These are phyloP conservation scores for Penicillium sp. DNA, from an alignment of 2,329 filamentous ascomycete species.

Conservation along the genomic window DNA sequence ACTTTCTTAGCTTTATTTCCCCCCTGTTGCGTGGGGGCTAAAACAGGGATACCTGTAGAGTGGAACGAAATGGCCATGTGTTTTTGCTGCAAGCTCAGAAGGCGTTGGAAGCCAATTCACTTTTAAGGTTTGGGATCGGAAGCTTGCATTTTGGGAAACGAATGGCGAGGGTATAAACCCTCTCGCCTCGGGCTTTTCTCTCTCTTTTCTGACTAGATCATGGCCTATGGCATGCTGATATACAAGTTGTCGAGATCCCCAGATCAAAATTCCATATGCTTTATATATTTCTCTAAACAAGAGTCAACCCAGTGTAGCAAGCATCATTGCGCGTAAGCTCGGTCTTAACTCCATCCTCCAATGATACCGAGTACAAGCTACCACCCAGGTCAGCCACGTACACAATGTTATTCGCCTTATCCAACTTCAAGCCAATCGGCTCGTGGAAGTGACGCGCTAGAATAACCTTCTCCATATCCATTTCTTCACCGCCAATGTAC, in stretches of 20 bases:
- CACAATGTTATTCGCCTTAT: slow-evolving; percentile 16
- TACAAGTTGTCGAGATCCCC: not conserved
- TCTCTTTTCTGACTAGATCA: not conserved
- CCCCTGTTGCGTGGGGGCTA: too few species aligned
- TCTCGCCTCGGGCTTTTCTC: not conserved
- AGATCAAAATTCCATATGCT: not conserved
- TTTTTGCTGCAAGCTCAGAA: too few species aligned
- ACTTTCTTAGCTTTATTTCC: too few species aligned
- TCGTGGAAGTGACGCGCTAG: slow-evolving; percentile 44
- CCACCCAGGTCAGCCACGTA: slow-evolving; percentile 28
- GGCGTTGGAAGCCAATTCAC: too few species aligned
- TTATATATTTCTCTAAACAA: slow-evolving; percentile 4
- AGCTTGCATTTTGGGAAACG: not conserved
- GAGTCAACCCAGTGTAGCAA: slow-evolving; percentile 21
- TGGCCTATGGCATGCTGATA: not conserved
- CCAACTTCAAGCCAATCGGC: slow-evolving; percentile 26
- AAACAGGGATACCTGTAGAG: too few species aligned
- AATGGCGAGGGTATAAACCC: not conserved
- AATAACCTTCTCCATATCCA: slow-evolving; percentile 18
- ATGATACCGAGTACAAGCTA: slow-evolving; percentile 21
- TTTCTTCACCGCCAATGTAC: slow-evolving; percentile 9
- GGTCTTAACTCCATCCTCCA: slow-evolving; percentile 20
- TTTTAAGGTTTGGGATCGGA: too few species aligned
- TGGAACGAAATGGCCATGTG: too few species aligned
- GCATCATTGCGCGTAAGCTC: slow-evolving; percentile 18